Conservation (phyloP, 2,329 filamentous ascomycete genomes). For the Waltergamsia citrina region DNA sequence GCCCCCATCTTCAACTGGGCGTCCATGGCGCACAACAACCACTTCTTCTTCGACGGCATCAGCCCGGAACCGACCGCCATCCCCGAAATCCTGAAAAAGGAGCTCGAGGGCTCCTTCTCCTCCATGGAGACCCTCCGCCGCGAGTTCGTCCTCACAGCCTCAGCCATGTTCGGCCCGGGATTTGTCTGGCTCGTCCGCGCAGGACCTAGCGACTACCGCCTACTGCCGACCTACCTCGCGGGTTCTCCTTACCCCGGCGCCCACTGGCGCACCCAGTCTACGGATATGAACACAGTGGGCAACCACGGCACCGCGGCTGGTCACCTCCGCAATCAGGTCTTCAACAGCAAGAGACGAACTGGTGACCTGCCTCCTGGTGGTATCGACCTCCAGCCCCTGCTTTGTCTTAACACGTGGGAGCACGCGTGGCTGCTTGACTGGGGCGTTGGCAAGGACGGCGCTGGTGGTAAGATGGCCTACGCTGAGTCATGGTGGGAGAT, state of each 20-base stretch:
- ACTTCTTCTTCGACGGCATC: constrained; percentile 64
- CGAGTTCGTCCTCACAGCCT: constrained; percentile 72
- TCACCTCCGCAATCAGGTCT: constrained; percentile 29
- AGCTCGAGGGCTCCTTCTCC: constrained; percentile 65
- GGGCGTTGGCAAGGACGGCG: constrained; percentile 43
- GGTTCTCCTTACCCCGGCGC: constrained; percentile 81
- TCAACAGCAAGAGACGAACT: constrained; percentile 15
- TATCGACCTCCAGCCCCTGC: constrained; percentile 60
- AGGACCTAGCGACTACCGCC: constrained; percentile 41
- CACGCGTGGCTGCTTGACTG: constrained; percentile 86
- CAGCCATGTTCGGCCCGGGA: constrained; percentile 90
- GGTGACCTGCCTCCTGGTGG: constrained; percentile 50
- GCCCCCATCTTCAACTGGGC: constrained; percentile 91
- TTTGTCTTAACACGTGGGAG: constrained; percentile 96
- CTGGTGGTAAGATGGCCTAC: constrained; percentile 66
- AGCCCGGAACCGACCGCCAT: constrained; percentile 37
- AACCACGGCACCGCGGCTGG: constrained; percentile 22
- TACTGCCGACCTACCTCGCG: constrained; percentile 85
- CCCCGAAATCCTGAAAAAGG: constrained; percentile 41
- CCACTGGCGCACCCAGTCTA: constrained; percentile 62
- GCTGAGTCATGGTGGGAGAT: constrained; percentile 77
- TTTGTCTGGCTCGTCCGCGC: constrained; percentile 87
- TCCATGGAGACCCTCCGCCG: constrained; percentile 72
- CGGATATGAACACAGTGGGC: constrained; percentile 61
- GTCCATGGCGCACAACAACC: constrained; percentile 90